A percentile compares a stretch with the other conserved stretches of the same genome.
Conservation (phyloP, 2,329 filamentous ascomycete species). For the Xylaria digitata region DNA sequence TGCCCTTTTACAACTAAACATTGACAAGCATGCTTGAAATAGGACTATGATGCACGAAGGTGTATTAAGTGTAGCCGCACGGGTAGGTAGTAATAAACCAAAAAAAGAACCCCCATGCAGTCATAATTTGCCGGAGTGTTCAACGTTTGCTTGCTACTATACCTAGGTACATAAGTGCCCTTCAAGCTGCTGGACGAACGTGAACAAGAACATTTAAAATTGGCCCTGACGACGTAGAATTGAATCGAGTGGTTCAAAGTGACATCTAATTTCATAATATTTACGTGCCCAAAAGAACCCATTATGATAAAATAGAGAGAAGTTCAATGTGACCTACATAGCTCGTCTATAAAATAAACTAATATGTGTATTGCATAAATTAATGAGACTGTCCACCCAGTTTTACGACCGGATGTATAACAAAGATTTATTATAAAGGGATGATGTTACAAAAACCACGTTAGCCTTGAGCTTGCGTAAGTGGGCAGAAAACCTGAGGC, state of each 20-base stretch:
- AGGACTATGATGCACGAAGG: background rate
- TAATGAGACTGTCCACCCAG: background rate
- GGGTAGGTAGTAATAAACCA: background rate
- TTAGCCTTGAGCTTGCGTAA: background rate
- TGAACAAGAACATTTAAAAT: background rate
- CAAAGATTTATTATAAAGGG: background rate
- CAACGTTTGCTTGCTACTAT: background rate
- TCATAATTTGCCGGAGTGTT: background rate
- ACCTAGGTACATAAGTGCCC: background rate
- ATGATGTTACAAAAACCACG: background rate
- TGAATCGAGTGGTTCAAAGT: background rate
- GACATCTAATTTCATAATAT: background rate
- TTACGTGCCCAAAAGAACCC: too few relatives aligned
- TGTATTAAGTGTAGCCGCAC: too few relatives aligned
- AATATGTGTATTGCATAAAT: background rate
- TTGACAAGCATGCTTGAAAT: background rate
- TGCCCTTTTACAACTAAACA: background rate
- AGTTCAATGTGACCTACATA: background rate
- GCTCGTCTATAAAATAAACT: background rate
- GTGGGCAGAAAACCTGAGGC: background rate
- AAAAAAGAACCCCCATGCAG: background rate
- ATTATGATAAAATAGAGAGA: too few relatives aligned
- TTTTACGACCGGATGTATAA: background rate
- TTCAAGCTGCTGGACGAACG: too few relatives aligned
- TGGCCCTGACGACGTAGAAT: background rate